Evolutionary conservation across 2,329 filamentous ascomycete species (phyloP), one percentile per base, ranked within the genome.

Genomic region (Rutstroemia sp.): DNA sequence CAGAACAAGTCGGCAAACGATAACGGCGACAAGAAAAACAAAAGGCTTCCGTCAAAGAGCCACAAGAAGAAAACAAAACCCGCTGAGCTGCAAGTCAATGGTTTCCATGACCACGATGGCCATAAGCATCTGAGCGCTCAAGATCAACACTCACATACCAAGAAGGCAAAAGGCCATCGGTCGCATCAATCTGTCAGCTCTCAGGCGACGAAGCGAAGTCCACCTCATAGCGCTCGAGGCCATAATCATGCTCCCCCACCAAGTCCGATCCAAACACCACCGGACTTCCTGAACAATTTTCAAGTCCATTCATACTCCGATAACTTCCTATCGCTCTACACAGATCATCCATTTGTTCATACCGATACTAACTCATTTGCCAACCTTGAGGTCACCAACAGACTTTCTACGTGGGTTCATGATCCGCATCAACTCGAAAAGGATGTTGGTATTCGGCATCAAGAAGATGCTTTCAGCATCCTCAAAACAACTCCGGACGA

Each of bases 51-150:
- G 6, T 77, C 88, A 12, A 96, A 96, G 70, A 87, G 80, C 69
- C 87, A 91, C 68, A 96, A 92, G 76, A 96, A 95, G 77, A 95
- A 92, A 72, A 72, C 80, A 39, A 95, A 91, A 69, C 88, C 91
- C 9, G 73, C 72, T 27, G 83, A 84, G 45, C 70, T 85, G 34
- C 81, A 83, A 65, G 73, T 83, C 51, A 92, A 91, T 68, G 87
- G 87, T 51, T 83, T 82, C 51, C 76, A 80, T 56, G 79, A 81
- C 59, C 75, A 78, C 57, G 85, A 69, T 46, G 41, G 65, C 48
- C 65, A 72, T 48, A 82, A 78, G 65, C 73, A 77, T 54, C 61
- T 66, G 17, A 75, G 72, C 58, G 76, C 77, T 10, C 69, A 73
- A 56, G 73, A 77, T 39, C 70, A 74, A 45, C 69, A 71, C 8